These are phyloP conservation scores for Heterobasidion occidentale DNA, from an alignment of 1,284 basidiomycete genomes.

Conservation along the genomic window DNA sequence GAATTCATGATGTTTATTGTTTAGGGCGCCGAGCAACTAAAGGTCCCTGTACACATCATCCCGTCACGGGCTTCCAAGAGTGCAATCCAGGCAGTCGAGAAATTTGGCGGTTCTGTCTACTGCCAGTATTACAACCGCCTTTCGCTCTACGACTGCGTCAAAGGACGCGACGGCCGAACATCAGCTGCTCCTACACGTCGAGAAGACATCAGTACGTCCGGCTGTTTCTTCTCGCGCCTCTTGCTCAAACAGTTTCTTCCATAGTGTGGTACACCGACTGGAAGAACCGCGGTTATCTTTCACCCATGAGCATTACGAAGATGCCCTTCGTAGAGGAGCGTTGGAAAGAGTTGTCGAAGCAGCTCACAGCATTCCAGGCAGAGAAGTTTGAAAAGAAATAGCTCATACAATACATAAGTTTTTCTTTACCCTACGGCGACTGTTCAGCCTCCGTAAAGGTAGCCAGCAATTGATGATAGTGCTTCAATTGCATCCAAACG, in stretches of 20 bases:
- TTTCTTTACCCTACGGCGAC: neutral
- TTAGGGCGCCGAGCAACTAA: slow-evolving; percentile 63
- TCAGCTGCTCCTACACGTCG: slow-evolving; percentile 78
- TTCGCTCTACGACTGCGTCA: slow-evolving; percentile 75
- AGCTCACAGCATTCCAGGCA: slow-evolving; percentile 52
- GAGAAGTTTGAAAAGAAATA: slow-evolving; percentile 42
- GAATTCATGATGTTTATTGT: neutral
- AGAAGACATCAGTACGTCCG: slow-evolving; percentile 70
- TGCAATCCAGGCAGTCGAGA: slow-evolving; percentile 83
- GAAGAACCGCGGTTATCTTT: slow-evolving; percentile 68
- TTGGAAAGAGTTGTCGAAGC: slow-evolving; percentile 56
- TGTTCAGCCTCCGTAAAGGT: neutral
- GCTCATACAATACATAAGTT: neutral
- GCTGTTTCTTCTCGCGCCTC: neutral
- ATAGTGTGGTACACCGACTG: slow-evolving; percentile 73
- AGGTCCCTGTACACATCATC: slow-evolving; percentile 72
- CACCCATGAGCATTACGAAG: slow-evolving; percentile 43
- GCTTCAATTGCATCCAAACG: slow-evolving; percentile 30
- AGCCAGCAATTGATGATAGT: neutral
- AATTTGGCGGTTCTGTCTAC: slow-evolving; percentile 75
- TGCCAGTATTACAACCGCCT: slow-evolving; percentile 92
- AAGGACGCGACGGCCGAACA: slow-evolving; percentile 60
- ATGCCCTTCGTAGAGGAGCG: slow-evolving; percentile 61
- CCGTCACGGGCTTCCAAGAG: slow-evolving; percentile 83
- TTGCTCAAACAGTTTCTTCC: slow-evolving; percentile 1